Evolutionary conservation across 306 rosid genomes (phyloP).

Genomic region (Pyrus betulifolia): DNA sequence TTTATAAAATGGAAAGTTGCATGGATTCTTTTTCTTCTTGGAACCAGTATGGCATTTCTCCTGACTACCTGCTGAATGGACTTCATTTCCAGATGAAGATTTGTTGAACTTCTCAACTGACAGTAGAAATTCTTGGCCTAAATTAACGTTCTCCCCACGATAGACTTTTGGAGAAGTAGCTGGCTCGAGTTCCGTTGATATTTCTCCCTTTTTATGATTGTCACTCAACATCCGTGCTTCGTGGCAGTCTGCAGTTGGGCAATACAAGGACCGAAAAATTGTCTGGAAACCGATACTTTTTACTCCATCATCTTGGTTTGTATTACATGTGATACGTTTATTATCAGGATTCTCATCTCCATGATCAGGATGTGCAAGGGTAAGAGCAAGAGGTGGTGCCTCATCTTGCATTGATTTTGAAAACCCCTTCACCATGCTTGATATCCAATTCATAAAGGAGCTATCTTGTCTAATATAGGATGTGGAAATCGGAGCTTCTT

Average conservation of each 20-base stretch:
- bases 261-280: constrained; percentile 61
- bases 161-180: constrained; percentile 44
- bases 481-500: constrained; percentile 28
- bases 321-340: constrained; percentile 26
- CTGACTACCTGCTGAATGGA: constrained; percentile 25
- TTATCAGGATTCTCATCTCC: constrained; percentile 21
- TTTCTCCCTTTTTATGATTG: constrained; percentile 32
- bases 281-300: constrained; percentile 62
- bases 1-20: constrained; percentile 18
- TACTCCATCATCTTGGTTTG: constrained; percentile 23
- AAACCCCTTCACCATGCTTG: constrained; percentile 65
- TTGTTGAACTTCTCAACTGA: constrained; percentile 24
- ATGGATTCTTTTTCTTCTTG: constrained; percentile 18
- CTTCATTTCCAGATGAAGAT: constrained; percentile 29
- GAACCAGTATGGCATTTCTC: constrained; percentile 28
- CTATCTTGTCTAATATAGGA: constrained; percentile 43
- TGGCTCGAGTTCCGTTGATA: constrained; percentile 35
- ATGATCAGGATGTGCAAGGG: constrained; percentile 27
- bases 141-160: constrained; percentile 25
- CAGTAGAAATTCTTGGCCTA: constrained; percentile 14
- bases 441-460: constrained; percentile 82
- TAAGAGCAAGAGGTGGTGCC: constrained; percentile 32
- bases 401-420: constrained; percentile 39
- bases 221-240: constrained; percentile 22
- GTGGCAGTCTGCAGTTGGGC: constrained; percentile 28